These are phyloP conservation scores for Kernera saxatilis DNA, from an alignment of 345 rosid genomes.

Conservation along the genomic window DNA sequence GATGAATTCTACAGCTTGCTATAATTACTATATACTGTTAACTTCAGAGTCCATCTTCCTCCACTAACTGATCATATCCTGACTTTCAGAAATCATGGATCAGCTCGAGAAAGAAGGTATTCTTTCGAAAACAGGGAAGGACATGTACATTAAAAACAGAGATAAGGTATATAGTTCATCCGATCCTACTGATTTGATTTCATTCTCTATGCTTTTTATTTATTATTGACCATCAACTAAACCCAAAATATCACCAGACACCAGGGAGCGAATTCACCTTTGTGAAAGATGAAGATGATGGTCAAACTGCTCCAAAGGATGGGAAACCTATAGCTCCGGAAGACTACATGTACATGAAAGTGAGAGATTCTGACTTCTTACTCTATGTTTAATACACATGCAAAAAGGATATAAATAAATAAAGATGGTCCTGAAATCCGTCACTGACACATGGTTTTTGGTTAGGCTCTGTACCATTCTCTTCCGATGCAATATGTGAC, in stretches of 20 bases:
- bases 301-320: constrained; percentile 26
- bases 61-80: constrained; percentile 9
- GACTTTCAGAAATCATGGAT: constrained; percentile 71
- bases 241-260: constrained; percentile 30
- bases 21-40: not conserved
- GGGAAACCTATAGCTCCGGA: constrained; percentile 44
- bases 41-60: constrained; percentile 9
- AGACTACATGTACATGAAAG: constrained; percentile 78
- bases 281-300: constrained; percentile 77
- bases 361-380: constrained; percentile 15
- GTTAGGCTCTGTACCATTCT: constrained; percentile 68
- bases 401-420: not conserved
- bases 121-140: constrained; percentile 54
- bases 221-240: not conserved
- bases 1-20: not conserved
- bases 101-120: constrained; percentile 68
- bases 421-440: not conserved
- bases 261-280: constrained; percentile 45
- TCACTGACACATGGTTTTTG: not conserved
- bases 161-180: constrained; percentile 40
- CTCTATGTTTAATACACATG: not conserved
- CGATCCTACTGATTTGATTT: not conserved
- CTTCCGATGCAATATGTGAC: constrained; percentile 82
- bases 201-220: not conserved
- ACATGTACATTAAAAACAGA: constrained; percentile 53